Evolutionary conservation across 106 monocot genomes (phyloP).

Genomic region (Dendrobium catenatum): DNA sequence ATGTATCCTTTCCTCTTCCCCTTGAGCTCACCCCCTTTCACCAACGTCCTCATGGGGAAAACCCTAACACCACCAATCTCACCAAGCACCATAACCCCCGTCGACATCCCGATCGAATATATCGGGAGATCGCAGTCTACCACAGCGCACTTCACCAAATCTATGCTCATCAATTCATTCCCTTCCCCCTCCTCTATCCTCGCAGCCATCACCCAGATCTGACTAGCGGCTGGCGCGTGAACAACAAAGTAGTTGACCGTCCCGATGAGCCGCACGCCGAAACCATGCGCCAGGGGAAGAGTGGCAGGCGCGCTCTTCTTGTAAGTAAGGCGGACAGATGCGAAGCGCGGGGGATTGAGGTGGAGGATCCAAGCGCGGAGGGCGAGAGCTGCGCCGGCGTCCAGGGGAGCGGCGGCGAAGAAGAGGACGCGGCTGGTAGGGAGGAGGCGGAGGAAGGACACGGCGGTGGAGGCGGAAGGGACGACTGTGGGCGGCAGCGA

Average conservation of each 20-base stretch:
- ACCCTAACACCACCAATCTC: conserved; percentile 27
- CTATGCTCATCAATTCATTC: neutral
- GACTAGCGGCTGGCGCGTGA: conserved; percentile 9
- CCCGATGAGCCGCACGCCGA: conserved; percentile 16
- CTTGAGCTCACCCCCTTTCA: conserved; percentile 8
- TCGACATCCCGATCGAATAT: conserved; percentile 11
- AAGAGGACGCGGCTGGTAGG: conserved; percentile 15
- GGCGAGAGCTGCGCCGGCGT: neutral
- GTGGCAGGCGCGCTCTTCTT: neutral
- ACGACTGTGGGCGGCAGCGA: neutral
- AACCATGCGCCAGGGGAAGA: conserved; percentile 14
- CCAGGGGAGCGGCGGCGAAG: conserved; percentile 9
- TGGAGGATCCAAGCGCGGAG: conserved; percentile 26
- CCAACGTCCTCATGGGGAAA: conserved; percentile 16
- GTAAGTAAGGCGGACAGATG: conserved; percentile 10
- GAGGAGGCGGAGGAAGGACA: conserved; percentile 4
- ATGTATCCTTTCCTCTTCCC: conserved; percentile 7
- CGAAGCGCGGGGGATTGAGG: neutral
- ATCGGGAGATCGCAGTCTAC: conserved; percentile 9
- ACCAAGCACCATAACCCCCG: conserved; percentile 21
- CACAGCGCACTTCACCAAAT: conserved; percentile 21
- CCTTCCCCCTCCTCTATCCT: conserved; percentile 1
- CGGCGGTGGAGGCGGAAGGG: conserved; percentile 8
- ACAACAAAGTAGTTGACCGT: conserved; percentile 17
- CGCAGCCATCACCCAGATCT: conserved; percentile 20